phyloP scores from a whole-genome alignment of 2,329 filamentous ascomycete species.

The Pyrenochaeta sp. region DNA sequence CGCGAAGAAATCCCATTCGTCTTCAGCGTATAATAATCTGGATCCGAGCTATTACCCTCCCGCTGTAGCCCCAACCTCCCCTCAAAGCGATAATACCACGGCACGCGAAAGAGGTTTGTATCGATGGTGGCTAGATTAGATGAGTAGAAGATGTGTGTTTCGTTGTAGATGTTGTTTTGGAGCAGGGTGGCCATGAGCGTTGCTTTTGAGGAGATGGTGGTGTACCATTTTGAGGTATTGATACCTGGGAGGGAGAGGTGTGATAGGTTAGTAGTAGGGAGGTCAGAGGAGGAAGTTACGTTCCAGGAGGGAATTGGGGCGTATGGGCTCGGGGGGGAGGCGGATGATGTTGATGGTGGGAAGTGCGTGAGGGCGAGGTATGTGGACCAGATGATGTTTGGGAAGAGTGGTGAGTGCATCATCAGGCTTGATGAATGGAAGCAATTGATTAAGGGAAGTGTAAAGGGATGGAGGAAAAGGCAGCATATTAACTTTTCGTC shows the following conservation, averaged over 20 bases:
- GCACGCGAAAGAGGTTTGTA: constrained; percentile 58
- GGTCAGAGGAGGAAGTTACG: constrained; percentile 24
- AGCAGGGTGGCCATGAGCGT: constrained; percentile 68
- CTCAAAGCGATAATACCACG: constrained; percentile 68
- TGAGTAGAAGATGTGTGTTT: constrained; percentile 65
- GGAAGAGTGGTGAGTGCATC: not conserved
- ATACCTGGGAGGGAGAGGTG: constrained; percentile 31
- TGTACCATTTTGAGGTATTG: constrained; percentile 62
- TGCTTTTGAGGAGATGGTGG: constrained; percentile 56
- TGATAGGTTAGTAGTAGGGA: constrained; percentile 14
- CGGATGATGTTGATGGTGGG: not conserved
- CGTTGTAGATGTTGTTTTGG: constrained; percentile 61
- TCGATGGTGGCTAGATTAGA: constrained; percentile 59
- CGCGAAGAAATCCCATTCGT: constrained; percentile 69
- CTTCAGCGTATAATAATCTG: constrained; percentile 61
- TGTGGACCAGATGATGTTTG: not conserved
- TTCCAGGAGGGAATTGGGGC: constrained; percentile 27
- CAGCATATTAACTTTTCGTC: not conserved
- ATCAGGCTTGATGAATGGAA: not conserved
- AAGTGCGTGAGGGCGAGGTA: not conserved
- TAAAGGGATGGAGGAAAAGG: not conserved
- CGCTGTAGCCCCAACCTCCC: constrained; percentile 49
- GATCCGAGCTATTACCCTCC: constrained; percentile 5
- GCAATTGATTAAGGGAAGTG: not conserved
- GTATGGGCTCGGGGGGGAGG: not conserved